Evolutionary conservation across 352 stramenopile genomes (phyloP), one percentile per base, ranked within the genome.

Genomic region (Plasmopara halstedii): DNA sequence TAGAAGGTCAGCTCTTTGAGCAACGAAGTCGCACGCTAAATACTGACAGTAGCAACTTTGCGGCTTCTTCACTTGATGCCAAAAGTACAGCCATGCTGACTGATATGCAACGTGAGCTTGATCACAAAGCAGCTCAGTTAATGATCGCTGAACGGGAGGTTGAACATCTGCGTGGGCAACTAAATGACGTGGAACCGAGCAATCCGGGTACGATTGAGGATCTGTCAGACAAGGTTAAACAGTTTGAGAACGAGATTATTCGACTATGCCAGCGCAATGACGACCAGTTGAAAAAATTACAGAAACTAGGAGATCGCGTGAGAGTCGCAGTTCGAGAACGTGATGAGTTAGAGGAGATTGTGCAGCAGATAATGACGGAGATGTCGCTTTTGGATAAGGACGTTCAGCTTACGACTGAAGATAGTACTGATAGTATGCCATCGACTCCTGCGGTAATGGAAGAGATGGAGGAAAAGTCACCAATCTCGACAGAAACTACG

Each of bases 1-100:
- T 90, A 2, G 73, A 90, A 45, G 78, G 78, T 1, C 78, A 90
- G 46, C 41, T 90, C 10, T 90, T 80, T 37, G 78, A 90, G 42
- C 73, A 90, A 26, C 75, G 78, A 17, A 82, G 60, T 50, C 73
- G 78, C 22, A 74, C 60, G 8, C 80, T 83, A 56, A 61, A 53
- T 33, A 79, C 62, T 8, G 74, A 72, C 50, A 77, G 59, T 42
- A 71, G 44, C 34, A 71, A 49, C 44, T 75, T 70, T 34, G 58
- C 48, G 8, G 25, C 52, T 10, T 59, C 56, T 0, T 63, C 65
- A 21, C 49, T 70, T 3, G 62, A 69, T 8, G 51, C 51, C 7
- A 68, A 69, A 41, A 64, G 56, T 22, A 57, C 50, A 1, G 50
- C 62, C 6, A 64, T 71, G 50, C 48, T 86, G 14, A 61, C 53